Evolutionary conservation across 768 basidiomycete species (phyloP), one percentile per base, ranked within the genome.

Genomic region (Hericium coralloides): DNA sequence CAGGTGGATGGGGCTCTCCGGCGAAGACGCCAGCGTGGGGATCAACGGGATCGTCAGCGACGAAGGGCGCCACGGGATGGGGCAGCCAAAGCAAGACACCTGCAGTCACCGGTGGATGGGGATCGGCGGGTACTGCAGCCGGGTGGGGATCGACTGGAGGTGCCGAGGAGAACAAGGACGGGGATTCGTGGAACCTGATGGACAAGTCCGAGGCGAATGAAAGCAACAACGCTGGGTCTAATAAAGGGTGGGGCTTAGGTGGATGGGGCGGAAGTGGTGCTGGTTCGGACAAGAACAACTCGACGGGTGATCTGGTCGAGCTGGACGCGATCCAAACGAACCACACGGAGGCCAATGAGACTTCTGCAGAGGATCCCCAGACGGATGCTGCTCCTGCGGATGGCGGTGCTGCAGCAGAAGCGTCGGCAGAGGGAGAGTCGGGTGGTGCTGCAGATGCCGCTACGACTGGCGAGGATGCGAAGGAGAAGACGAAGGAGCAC

Each of bases 31-130:
- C 31, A 31, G 31, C 8, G 31, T 31, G 31, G 31, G 31, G 31
- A 1, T 31, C 31, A 31, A 31, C 31, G 31, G 31, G 31, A 31
- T 31, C 31, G 31, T 31, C 31, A n/a, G 43, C 43, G 43, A 45
- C n/a, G 43, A 45, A 10, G n/a, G 43, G 43, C 17, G 41, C 17
- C 41, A 43, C 41, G 41, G 41, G 41, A 43, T 45, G 43, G 43
- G 43, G 43, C 3, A 45, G 43, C 43, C 49, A 20, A 14, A 25
- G 26, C 41, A n/a, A 50, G 48, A 15, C 18, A 53, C 41, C 25
- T 55, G 17, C 45, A 56, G 5, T 47, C 43, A 20, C 5, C 47
- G 57, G 38, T 47, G 58, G 60, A 51, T 22, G 58, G 59, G 31
- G 31, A 31, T 31, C 31, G 31, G 31, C 31, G 31, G 31, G 31